phyloP scores from a whole-genome alignment of 495 filamentous ascomycete genomes.

The Opeltia flavorubescens region DNA sequence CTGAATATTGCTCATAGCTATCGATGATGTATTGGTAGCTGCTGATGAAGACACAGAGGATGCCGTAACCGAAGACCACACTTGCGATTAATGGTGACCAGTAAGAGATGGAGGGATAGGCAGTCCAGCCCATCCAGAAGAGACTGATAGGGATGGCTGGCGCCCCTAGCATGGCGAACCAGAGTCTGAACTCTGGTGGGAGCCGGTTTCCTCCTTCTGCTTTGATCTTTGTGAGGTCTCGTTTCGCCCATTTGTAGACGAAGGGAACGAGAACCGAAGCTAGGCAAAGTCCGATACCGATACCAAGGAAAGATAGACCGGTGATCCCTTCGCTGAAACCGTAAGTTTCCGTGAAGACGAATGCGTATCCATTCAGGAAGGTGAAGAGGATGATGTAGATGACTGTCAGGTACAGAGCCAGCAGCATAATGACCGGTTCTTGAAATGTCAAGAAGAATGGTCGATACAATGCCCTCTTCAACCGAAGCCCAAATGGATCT shows the following conservation, averaged over 20 bases:
- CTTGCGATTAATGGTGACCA: slow-evolving; percentile 38
- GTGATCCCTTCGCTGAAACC: slow-evolving; percentile 37
- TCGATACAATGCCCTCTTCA: slow-evolving; percentile 26
- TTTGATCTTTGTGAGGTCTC: slow-evolving; percentile 26
- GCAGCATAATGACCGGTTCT: slow-evolving; percentile 37
- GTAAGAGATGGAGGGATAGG: slow-evolving; percentile 33
- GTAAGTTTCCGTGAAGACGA: slow-evolving; percentile 47
- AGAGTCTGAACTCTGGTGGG: slow-evolving; percentile 43
- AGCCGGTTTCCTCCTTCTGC: slow-evolving; percentile 22
- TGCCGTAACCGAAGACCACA: slow-evolving; percentile 38
- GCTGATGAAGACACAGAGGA: slow-evolving; percentile 37
- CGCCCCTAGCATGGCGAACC: slow-evolving; percentile 43
- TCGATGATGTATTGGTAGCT: slow-evolving; percentile 44
- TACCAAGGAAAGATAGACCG: slow-evolving; percentile 43
- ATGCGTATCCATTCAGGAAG: slow-evolving; percentile 51
- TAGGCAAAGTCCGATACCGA: slow-evolving; percentile 38
- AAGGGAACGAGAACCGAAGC: slow-evolving; percentile 33
- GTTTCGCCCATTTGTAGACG: slow-evolving; percentile 40
- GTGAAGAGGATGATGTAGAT: slow-evolving; percentile 56
- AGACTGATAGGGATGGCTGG: slow-evolving; percentile 39
- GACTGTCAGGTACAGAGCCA: slow-evolving; percentile 46
- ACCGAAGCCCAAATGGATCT: slow-evolving; percentile 21
- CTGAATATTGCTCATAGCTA: slow-evolving; percentile 33
- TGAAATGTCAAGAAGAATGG: slow-evolving; percentile 28
- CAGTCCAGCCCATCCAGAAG: slow-evolving; percentile 53